A percentile compares a stretch with the other conserved stretches of the same genome.
phyloP scores from a whole-genome alignment of 495 filamentous ascomycete genomes.

The Aspergillus ostianus region DNA sequence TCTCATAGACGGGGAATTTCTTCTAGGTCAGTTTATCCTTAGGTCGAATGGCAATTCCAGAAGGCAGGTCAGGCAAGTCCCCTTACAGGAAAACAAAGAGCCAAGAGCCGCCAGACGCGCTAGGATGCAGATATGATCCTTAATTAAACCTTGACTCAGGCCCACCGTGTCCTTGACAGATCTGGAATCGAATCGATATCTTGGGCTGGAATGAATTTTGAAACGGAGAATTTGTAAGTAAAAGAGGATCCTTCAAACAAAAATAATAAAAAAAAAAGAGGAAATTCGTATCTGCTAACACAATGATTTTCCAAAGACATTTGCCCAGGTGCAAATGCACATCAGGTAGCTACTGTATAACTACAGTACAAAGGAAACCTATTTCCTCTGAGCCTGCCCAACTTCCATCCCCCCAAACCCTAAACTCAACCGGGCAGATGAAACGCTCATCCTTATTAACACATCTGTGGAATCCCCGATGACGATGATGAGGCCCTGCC shows the following conservation, averaged over 20 bases:
- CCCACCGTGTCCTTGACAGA: slow-evolving; percentile 28
- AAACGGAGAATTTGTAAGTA: too few species aligned
- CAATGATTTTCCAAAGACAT: too few species aligned
- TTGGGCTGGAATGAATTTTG: too few species aligned
- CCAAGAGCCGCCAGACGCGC: slow-evolving; percentile 36
- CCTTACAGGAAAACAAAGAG: slow-evolving; percentile 18
- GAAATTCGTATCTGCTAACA: too few species aligned
- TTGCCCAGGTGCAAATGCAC: too few species aligned
- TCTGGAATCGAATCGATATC: slow-evolving; percentile 10
- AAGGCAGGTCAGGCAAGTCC: slow-evolving; percentile 7
- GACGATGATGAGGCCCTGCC: slow-evolving; percentile 15
- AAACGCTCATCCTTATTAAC: slow-evolving; percentile 20
- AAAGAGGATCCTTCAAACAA: too few species aligned
- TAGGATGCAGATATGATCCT: slow-evolving; percentile 41
- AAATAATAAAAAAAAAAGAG: too few species aligned
- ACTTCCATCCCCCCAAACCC: too few species aligned
- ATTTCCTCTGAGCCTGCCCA: too few species aligned
- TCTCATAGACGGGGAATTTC: background rate
- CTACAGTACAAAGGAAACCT: too few species aligned
- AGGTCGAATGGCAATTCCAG: background rate
- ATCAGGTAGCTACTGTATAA: too few species aligned
- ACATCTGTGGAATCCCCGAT: slow-evolving; percentile 11
- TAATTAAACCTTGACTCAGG: slow-evolving; percentile 45
- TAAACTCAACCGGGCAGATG: background rate
- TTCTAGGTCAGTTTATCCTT: background rate